These are phyloP conservation scores for Mortierella sp. DNA, from an alignment of 371 early-diverging fungal genomes.

Conservation along the genomic window DNA sequence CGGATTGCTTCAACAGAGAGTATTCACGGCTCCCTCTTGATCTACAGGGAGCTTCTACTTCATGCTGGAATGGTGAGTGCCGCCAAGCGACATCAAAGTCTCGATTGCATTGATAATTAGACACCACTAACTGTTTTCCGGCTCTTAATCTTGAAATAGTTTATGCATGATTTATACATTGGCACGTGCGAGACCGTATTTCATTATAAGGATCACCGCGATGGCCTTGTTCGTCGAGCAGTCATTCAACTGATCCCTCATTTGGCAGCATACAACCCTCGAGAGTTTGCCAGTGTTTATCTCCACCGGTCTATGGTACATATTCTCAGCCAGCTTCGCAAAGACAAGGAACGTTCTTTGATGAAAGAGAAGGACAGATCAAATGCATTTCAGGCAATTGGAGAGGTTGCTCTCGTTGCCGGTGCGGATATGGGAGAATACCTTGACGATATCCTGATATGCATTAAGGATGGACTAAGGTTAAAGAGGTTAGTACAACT, in stretches of 20 bases:
- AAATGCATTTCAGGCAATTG: conserved; percentile 87
- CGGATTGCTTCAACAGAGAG: conserved; percentile 81
- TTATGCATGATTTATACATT: conserved; percentile 86
- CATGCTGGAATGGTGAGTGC: conserved; percentile 84
- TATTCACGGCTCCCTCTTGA: conserved; percentile 92
- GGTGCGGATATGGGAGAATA: conserved; percentile 86
- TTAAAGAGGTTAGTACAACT: conserved; percentile 41
- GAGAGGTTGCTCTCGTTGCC: conserved; percentile 88
- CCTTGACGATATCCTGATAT: conserved; percentile 78
- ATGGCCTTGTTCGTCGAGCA: conserved; percentile 84
- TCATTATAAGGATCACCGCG: conserved; percentile 85
- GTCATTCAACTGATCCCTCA: conserved; percentile 88
- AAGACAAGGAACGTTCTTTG: conserved; percentile 80
- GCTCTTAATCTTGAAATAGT: conserved; percentile 60
- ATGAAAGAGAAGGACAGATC: conserved; percentile 41
- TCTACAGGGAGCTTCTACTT: conserved; percentile 82
- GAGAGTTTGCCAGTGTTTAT: conserved; percentile 80
- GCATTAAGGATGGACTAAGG: conserved; percentile 81
- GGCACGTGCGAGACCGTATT: conserved; percentile 85
- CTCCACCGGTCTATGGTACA: conserved; percentile 82
- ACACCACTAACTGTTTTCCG: not conserved
- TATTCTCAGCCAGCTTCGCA: conserved; percentile 81
- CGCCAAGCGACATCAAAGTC: no score
- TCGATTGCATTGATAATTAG: not conserved
- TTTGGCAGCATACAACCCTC: conserved; percentile 87